These are phyloP conservation scores for Pestalotiopsis sp. DNA, from an alignment of 2,329 filamentous ascomycete species.

Conservation along the genomic window DNA sequence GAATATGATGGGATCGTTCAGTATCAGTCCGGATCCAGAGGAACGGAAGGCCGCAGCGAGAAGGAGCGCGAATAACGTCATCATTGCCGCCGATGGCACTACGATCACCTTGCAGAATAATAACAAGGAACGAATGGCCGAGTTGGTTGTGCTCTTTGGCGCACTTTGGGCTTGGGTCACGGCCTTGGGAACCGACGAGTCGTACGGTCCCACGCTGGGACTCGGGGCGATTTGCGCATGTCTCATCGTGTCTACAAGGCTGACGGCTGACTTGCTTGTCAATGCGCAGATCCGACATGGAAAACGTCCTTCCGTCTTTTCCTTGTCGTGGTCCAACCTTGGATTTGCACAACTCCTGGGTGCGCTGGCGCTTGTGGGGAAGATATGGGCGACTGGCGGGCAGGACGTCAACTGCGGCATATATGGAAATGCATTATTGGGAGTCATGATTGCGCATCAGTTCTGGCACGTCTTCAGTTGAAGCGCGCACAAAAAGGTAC, in stretches of 20 bases:
- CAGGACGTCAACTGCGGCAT: constrained; percentile 20
- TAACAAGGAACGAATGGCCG: constrained; percentile 23
- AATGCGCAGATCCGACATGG: constrained; percentile 26
- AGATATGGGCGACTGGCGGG: constrained; percentile 27
- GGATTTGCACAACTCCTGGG: constrained; percentile 27
- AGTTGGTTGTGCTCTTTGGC: constrained; percentile 27
- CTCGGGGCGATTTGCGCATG: constrained; percentile 29
- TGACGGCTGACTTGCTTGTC: constrained; percentile 31
- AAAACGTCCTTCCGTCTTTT: constrained; percentile 23
- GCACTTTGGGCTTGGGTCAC: constrained; percentile 30
- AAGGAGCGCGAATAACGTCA: background rate
- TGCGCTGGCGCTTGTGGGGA: constrained; percentile 29
- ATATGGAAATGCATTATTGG: constrained; percentile 31
- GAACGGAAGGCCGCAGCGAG: constrained; percentile 18
- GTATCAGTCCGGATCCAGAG: constrained; percentile 32
- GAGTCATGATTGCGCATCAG: constrained; percentile 31
- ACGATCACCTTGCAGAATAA: constrained; percentile 18
- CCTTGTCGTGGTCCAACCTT: constrained; percentile 28
- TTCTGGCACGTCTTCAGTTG: constrained; percentile 32
- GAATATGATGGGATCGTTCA: constrained; percentile 35
- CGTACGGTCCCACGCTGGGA: constrained; percentile 28
- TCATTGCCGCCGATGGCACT: background rate
- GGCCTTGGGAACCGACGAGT: constrained; percentile 26
- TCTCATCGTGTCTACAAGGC: constrained; percentile 32
- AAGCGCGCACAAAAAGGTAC: background rate